A percentile compares a stretch with the other conserved stretches of the same genome.
Evolutionary conservation across 352 stramenopile genomes (phyloP).

Genomic region (Thraustochytrium striatum): DNA sequence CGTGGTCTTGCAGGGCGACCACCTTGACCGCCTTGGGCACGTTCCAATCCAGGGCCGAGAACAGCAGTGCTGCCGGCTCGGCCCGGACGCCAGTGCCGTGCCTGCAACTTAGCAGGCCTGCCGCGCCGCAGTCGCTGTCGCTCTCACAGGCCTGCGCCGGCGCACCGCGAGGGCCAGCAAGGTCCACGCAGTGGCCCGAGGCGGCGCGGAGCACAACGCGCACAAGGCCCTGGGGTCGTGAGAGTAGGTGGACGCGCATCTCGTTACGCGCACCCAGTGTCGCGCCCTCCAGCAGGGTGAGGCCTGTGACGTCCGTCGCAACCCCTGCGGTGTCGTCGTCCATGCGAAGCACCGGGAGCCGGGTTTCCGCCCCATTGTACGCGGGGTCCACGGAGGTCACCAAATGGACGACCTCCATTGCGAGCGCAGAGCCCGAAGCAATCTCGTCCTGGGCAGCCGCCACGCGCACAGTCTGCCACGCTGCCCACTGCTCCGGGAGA

Average conservation of each 20-base stretch:
- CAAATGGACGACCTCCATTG: neutral
- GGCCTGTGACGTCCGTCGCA: neutral
- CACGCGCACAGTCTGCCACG: conserved; percentile 20
- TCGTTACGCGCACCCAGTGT: neutral
- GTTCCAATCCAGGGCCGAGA: conserved; percentile 19
- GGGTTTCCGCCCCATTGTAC: neutral
- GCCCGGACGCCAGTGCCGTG: neutral
- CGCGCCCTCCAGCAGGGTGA: conserved; percentile 4
- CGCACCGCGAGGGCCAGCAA: neutral
- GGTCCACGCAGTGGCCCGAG: conserved; percentile 11
- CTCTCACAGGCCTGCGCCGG: neutral
- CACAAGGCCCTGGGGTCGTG: neutral
- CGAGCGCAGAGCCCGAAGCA: neutral
- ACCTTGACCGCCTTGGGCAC: conserved; percentile 15
- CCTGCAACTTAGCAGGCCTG: neutral
- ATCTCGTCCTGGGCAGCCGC: neutral
- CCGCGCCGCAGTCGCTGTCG: neutral
- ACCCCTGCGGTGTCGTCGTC: neutral
- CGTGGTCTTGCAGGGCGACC: neutral
- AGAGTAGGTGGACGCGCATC: neutral
- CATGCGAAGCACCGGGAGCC: neutral
- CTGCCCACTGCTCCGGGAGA: neutral
- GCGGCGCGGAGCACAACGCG: neutral
- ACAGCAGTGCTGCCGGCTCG: neutral
- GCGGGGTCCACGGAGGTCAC: conserved; percentile 5